Percentiles rank a stretch among this genome's conserved stretches.
Conservation (phyloP, 805 yeast genomes). For the Starmerella floris region DNA sequence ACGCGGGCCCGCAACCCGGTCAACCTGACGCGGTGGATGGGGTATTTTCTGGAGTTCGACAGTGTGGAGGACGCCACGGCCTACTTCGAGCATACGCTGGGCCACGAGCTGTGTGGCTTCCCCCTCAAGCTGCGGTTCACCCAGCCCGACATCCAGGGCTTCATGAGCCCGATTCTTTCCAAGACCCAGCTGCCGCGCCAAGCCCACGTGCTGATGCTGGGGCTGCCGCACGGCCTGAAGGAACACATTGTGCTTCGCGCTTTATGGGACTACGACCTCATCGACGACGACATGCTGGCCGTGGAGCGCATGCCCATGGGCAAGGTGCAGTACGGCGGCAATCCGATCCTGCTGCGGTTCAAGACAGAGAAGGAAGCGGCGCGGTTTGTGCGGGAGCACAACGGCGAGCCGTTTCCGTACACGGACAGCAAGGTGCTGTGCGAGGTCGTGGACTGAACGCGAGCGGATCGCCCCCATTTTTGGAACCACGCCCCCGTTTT, state of each 20-base stretch:
- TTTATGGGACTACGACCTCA: constrained; percentile 27
- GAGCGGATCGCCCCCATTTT: too few relatives aligned
- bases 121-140: constrained; percentile 37
- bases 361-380: constrained; percentile 24
- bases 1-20: constrained; percentile 39
- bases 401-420: constrained; percentile 23
- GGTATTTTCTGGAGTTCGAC: constrained; percentile 43
- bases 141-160: constrained; percentile 22
- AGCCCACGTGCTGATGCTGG: constrained; percentile 24
- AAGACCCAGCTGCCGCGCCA: constrained; percentile 21
- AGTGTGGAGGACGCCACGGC: constrained; percentile 37
- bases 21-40: constrained; percentile 34
- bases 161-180: constrained; percentile 20
- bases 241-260: constrained; percentile 20
- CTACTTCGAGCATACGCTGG: constrained; percentile 39
- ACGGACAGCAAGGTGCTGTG: constrained; percentile 22
- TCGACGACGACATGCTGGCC: constrained; percentile 25
- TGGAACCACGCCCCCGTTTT: too few relatives aligned
- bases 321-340: constrained; percentile 24
- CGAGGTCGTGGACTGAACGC: constrained; percentile 27
- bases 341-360: constrained; percentile 26
- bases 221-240: constrained; percentile 23
- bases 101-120: constrained; percentile 40
- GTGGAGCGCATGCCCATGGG: constrained; percentile 26
- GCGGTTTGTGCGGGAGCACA: constrained; percentile 24